Evolutionary conservation across 768 basidiomycete species (phyloP).

Genomic region (Mycena chlorophos): DNA sequence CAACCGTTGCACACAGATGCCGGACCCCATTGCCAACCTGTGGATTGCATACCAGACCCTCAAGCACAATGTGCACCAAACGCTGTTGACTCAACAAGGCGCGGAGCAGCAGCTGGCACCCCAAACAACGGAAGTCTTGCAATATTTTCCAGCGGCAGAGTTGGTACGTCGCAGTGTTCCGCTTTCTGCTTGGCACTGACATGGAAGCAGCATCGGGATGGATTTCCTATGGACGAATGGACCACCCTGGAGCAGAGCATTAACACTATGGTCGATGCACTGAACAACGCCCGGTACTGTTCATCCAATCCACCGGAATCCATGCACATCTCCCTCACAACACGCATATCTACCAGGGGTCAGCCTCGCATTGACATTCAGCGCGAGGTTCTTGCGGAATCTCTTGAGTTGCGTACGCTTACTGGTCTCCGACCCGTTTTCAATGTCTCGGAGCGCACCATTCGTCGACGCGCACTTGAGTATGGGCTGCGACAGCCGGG

Average conservation of each 20-base stretch:
- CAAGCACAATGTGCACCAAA: constrained; percentile 5
- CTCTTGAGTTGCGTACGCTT: constrained; percentile 22
- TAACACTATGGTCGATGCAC: constrained; percentile 15
- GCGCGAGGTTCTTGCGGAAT: constrained; percentile 24
- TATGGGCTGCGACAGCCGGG: not conserved
- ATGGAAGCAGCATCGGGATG: constrained; percentile 4
- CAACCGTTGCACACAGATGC: too few relatives aligned
- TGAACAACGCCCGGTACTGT: constrained; percentile 13
- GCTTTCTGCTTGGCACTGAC: too few relatives aligned
- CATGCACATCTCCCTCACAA: not conserved
- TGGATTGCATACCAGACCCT: constrained; percentile 6
- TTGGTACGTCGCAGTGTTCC: not conserved
- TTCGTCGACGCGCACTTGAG: constrained; percentile 18
- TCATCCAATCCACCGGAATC: constrained; percentile 18
- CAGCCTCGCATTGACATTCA: constrained; percentile 26
- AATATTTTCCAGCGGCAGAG: not conserved
- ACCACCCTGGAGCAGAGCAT: constrained; percentile 16
- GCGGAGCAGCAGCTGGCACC: not conserved
- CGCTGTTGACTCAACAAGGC: constrained; percentile 5
- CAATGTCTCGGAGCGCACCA: not conserved
- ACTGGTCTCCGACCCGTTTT: not conserved
- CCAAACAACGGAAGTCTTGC: not conserved
- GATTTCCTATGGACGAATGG: constrained; percentile 14
- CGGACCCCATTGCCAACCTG: not conserved
- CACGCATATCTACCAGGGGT: constrained; percentile 11